phyloP scores from a whole-genome alignment of 495 filamentous ascomycete species.

The Xylaria sp. region DNA sequence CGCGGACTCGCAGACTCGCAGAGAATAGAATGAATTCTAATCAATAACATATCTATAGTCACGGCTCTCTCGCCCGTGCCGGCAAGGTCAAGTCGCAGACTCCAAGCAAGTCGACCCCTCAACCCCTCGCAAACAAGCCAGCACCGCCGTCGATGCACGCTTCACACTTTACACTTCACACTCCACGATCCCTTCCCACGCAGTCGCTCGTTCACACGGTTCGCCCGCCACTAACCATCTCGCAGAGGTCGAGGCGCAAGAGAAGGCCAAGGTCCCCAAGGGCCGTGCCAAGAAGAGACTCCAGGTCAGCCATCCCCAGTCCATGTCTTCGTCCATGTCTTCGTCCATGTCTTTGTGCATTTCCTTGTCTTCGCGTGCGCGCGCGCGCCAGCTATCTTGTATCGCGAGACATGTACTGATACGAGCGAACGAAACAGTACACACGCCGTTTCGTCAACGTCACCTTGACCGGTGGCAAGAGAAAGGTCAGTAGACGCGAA shows the following conservation, averaged over 20 bases:
- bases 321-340: not conserved
- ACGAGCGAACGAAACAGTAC: constrained; percentile 65
- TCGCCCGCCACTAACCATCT: not conserved
- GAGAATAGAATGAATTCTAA: not conserved
- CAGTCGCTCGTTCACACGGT: not conserved
- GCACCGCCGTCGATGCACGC: too few species aligned
- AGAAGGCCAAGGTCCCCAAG: constrained; percentile 95
- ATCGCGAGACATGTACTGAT: too few species aligned
- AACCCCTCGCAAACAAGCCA: too few species aligned
- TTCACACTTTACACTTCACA: not conserved
- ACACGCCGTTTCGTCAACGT: constrained; percentile 99
- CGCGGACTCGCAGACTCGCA: not conserved
- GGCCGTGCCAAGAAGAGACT: constrained; percentile 97
- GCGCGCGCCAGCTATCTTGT: too few species aligned
- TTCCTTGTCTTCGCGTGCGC: too few species aligned
- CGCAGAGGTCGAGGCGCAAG: constrained; percentile 79
- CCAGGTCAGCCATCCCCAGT: constrained; percentile 8
- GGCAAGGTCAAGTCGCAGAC: constrained; percentile 66
- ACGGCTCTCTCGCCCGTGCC: constrained; percentile 94
- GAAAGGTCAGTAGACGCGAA: constrained; percentile 71
- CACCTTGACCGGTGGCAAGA: constrained; percentile 98
- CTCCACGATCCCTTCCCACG: not conserved
- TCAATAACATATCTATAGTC: constrained; percentile 37
- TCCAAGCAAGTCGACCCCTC: constrained; percentile 35
- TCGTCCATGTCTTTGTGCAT: too few species aligned